These are phyloP conservation scores for Colletotrichum camelliae DNA, from an alignment of 2,329 filamentous ascomycete species.

Conservation along the genomic window DNA sequence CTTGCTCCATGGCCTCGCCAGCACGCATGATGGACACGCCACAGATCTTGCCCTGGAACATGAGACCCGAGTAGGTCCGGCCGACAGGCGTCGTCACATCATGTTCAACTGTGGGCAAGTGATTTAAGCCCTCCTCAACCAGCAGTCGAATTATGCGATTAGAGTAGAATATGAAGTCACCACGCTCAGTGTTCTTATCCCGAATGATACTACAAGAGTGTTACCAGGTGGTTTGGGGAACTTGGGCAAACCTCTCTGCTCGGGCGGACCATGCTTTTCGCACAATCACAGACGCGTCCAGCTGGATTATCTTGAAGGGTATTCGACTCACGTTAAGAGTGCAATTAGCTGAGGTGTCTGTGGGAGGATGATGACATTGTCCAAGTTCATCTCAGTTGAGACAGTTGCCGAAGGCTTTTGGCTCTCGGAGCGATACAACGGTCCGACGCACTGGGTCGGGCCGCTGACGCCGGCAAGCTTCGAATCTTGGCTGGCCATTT, in stretches of 20 bases:
- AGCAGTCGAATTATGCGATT: slow-evolving; percentile 97
- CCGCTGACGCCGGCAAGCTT: slow-evolving; percentile 2
- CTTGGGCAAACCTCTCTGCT: background rate
- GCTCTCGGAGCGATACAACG: slow-evolving; percentile 75
- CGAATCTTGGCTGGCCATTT: slow-evolving; percentile 10
- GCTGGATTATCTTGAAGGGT: background rate
- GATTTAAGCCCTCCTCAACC: slow-evolving; percentile 96
- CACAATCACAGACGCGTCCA: background rate
- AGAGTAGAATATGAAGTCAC: slow-evolving; percentile 99
- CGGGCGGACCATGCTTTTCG: background rate
- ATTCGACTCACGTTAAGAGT: slow-evolving; percentile 81
- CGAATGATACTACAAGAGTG: slow-evolving; percentile 80
- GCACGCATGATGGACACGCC: slow-evolving; percentile 98
- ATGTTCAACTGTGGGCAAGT: slow-evolving; percentile 89
- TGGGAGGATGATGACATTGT: slow-evolving; percentile 87
- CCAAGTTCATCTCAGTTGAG: slow-evolving; percentile 79
- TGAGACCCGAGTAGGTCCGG: slow-evolving; percentile 85
- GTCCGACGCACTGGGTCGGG: slow-evolving; percentile 73
- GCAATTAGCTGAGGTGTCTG: slow-evolving; percentile 98
- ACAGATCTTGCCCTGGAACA: slow-evolving; percentile 98
- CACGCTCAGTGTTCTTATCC: slow-evolving; percentile 85
- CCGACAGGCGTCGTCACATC: slow-evolving; percentile 91
- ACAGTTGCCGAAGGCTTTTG: slow-evolving; percentile 89
- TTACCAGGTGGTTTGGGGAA: slow-evolving; percentile 12
- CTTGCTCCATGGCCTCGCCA: slow-evolving; percentile 98